Percentiles rank a stretch among this genome's conserved stretches.
Evolutionary conservation across 768 basidiomycete genomes (phyloP).

Genomic region (Cantharellus anzutake): DNA sequence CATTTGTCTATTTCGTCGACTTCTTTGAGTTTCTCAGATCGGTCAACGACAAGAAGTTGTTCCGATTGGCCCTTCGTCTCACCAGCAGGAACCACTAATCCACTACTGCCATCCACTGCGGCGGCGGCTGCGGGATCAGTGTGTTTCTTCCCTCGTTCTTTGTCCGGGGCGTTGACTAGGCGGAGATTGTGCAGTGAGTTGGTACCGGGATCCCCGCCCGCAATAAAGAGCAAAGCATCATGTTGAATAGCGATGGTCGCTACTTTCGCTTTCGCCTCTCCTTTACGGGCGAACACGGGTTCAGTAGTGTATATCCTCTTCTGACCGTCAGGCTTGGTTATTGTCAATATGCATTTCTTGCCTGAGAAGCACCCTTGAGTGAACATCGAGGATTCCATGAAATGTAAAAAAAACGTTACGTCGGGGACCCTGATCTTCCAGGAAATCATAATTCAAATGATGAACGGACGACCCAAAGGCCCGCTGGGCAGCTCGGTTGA

Average conservation of each 20-base stretch:
- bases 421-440: constrained; percentile 22
- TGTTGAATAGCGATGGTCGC: constrained; percentile 36
- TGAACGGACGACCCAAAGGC: constrained; percentile 23
- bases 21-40: background rate
- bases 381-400: background rate
- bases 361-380: constrained; percentile 17
- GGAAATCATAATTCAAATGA: constrained; percentile 28
- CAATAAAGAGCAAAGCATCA: constrained; percentile 42
- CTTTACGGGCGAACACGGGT: constrained; percentile 24
- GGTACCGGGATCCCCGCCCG: constrained; percentile 22
- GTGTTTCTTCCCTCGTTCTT: background rate
- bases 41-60: background rate
- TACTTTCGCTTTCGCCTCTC: constrained; percentile 34
- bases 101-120: no score
- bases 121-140: no score
- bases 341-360: constrained; percentile 42
- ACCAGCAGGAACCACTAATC: background rate
- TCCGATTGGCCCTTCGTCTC: background rate
- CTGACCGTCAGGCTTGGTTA: constrained; percentile 34
- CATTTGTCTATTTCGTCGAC: constrained; percentile 31
- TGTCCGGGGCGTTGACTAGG: background rate
- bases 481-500: constrained; percentile 27
- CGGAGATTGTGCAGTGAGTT: background rate
- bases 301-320: constrained; percentile 36
- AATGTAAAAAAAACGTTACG: constrained; percentile 16